phyloP scores from a whole-genome alignment of 306 rosid species.

The Medicago arabica region DNA sequence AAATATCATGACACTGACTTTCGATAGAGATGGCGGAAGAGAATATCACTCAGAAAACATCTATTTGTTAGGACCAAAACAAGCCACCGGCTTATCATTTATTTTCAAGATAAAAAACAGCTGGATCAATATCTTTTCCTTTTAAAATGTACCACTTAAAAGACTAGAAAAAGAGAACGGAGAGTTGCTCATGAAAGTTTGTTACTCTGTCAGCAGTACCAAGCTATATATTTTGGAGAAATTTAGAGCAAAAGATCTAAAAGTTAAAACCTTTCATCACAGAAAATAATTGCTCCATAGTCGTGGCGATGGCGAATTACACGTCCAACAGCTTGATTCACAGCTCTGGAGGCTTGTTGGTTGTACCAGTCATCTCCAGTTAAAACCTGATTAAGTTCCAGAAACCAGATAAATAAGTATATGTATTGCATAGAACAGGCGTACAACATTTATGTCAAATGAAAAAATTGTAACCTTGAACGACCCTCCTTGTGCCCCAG shows the following conservation, averaged over 20 bases:
- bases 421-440: background rate
- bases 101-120: conserved; percentile 19
- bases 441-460: conserved; percentile 30
- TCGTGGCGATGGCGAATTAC: conserved; percentile 97
- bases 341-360: conserved; percentile 96
- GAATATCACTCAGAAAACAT: conserved; percentile 18
- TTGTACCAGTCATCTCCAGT: conserved; percentile 95
- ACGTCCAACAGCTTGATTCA: conserved; percentile 98
- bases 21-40: background rate
- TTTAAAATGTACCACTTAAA: conserved; percentile 12
- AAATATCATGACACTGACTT: conserved; percentile 24
- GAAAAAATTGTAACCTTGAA: conserved; percentile 56
- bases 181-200: conserved; percentile 2
- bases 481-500: conserved; percentile 52
- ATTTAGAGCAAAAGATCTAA: conserved; percentile 31
- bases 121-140: conserved; percentile 5
- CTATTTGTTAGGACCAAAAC: conserved; percentile 28
- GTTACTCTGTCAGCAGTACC: conserved; percentile 19
- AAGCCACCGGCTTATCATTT: conserved; percentile 18
- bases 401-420: conserved; percentile 38
- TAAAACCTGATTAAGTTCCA: conserved; percentile 52
- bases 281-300: conserved; percentile 92
- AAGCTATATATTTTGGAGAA: conserved; percentile 34
- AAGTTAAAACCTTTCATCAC: conserved; percentile 84
- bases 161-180: conserved; percentile 3